Percentiles rank a stretch among this genome's conserved stretches.
Evolutionary conservation across 2,329 filamentous ascomycete genomes (phyloP).

Genomic region (Ophiostoma montium): DNA sequence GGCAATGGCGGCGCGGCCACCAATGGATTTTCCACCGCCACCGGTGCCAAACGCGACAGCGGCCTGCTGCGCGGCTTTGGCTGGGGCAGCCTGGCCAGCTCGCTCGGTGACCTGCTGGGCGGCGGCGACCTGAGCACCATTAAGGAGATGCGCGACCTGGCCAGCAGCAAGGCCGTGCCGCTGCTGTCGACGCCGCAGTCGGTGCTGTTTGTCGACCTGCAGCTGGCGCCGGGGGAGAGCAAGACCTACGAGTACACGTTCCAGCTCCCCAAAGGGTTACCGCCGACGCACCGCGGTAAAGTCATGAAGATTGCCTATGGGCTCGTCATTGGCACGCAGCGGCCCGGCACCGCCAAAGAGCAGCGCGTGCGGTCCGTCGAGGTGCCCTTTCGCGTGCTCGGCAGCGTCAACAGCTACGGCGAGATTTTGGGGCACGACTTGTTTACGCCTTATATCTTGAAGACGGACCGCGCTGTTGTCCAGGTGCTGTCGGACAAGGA

Average conservation of each 20-base stretch:
- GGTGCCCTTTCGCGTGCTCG: constrained; percentile 81
- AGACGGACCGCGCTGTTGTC: constrained; percentile 67
- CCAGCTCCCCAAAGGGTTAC: constrained; percentile 72
- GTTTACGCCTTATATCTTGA: constrained; percentile 82
- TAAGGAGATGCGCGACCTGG: constrained; percentile 83
- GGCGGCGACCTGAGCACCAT: constrained; percentile 81
- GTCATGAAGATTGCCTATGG: constrained; percentile 90
- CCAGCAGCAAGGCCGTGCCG: constrained; percentile 75
- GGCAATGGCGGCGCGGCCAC: not conserved
- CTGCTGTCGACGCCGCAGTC: constrained; percentile 91
- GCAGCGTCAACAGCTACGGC: constrained; percentile 78
- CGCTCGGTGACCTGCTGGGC: constrained; percentile 75
- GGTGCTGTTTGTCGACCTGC: constrained; percentile 86
- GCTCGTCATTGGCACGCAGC: constrained; percentile 80
- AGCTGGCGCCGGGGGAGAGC: constrained; percentile 77
- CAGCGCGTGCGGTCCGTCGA: constrained; percentile 84
- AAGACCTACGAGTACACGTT: constrained; percentile 79
- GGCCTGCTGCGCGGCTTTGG: constrained; percentile 66
- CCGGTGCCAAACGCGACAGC: constrained; percentile 38
- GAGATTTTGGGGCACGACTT: constrained; percentile 87
- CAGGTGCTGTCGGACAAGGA: constrained; percentile 25
- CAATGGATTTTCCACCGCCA: no score
- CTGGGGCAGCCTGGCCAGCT: constrained; percentile 79
- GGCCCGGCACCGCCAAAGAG: constrained; percentile 59
- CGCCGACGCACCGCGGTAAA: constrained; percentile 79